These are phyloP conservation scores for Nannizziopsis barbatae DNA, from an alignment of 2,329 filamentous ascomycete species.

Conservation along the genomic window DNA sequence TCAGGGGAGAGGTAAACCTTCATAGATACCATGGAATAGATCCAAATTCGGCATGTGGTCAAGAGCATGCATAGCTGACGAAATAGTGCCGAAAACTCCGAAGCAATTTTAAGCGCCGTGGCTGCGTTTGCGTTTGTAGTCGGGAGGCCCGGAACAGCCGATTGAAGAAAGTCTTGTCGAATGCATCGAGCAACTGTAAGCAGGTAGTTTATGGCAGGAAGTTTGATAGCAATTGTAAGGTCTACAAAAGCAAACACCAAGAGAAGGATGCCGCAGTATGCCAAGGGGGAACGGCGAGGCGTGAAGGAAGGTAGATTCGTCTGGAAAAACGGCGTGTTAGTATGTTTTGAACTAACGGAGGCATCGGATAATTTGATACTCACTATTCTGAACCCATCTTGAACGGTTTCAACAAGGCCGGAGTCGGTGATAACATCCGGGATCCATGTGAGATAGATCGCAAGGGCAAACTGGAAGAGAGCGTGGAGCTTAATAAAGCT, in stretches of 20 bases:
- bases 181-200: conserved; percentile 41
- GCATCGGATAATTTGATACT: not conserved
- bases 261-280: conserved; percentile 57
- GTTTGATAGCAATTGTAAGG: conserved; percentile 47
- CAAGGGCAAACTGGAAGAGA: conserved; percentile 73
- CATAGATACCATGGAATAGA: conserved; percentile 30
- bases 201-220: conserved; percentile 56
- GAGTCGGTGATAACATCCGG: conserved; percentile 66
- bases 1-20: conserved; percentile 30
- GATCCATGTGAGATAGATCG: conserved; percentile 68
- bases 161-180: conserved; percentile 19
- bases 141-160: not conserved
- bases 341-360: not conserved
- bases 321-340: conserved; percentile 17
- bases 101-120: conserved; percentile 11
- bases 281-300: conserved; percentile 55
- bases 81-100: conserved; percentile 24
- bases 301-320: conserved; percentile 55
- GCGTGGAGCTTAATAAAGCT: conserved; percentile 72
- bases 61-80: conserved; percentile 31
- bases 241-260: conserved; percentile 55
- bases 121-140: not conserved
- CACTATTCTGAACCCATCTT: conserved; percentile 75
- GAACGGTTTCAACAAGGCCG: conserved; percentile 46
- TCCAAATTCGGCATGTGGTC: conserved; percentile 26